These are phyloP conservation scores for Sugiyamaella chiloensis DNA, from an alignment of 805 yeast genomes.

Conservation along the genomic window DNA sequence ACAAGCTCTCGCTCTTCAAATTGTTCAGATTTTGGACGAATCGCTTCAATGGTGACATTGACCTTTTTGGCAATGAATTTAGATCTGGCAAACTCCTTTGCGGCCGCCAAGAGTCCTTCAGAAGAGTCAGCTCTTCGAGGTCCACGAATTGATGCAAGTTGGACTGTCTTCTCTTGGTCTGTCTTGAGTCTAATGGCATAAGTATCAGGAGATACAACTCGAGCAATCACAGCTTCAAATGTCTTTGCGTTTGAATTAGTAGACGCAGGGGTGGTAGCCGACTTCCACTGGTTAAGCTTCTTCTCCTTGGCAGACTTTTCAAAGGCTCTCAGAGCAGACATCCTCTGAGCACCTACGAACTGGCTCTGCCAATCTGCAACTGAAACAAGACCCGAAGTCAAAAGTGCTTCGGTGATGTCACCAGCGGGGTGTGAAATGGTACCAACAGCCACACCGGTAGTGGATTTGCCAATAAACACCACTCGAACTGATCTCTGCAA, in stretches of 20 bases:
- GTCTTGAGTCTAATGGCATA: slow-evolving; percentile 50
- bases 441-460: slow-evolving; percentile 43
- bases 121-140: slow-evolving; percentile 61
- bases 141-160: slow-evolving; percentile 70
- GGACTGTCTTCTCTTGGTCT: slow-evolving; percentile 56
- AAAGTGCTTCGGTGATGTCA: slow-evolving; percentile 62
- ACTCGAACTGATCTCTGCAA: slow-evolving; percentile 59
- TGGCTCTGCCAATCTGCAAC: slow-evolving; percentile 79
- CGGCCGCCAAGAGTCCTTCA: slow-evolving; percentile 56
- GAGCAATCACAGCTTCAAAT: slow-evolving; percentile 53
- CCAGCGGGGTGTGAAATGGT: slow-evolving; percentile 71
- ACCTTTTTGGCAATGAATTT: slow-evolving; percentile 69
- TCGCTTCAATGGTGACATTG: slow-evolving; percentile 57
- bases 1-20: slow-evolving; percentile 67
- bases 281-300: slow-evolving; percentile 58
- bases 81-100: slow-evolving; percentile 72
- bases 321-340: slow-evolving; percentile 59
- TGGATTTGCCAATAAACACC: slow-evolving; percentile 55
- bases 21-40: slow-evolving; percentile 57
- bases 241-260: slow-evolving; percentile 43
- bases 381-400: slow-evolving; percentile 68
- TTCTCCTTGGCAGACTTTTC: slow-evolving; percentile 58
- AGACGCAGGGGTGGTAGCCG: slow-evolving; percentile 32
- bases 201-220: slow-evolving; percentile 68
- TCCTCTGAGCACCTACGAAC: slow-evolving; percentile 59